Conservation (phyloP, 148 eudicot species). For the Silene latifolia region DNA sequence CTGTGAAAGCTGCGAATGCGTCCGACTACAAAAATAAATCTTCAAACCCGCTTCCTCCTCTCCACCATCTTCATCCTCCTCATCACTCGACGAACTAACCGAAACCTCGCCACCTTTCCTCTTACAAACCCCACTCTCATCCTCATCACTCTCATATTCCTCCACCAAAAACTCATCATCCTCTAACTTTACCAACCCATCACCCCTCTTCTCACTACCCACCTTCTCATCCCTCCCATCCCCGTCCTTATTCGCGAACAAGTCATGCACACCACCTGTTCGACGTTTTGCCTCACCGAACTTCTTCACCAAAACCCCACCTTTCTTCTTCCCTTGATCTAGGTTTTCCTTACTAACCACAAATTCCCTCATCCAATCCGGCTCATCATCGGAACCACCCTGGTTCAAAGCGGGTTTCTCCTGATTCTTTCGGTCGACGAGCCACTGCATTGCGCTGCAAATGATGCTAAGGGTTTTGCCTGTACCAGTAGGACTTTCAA, state of each 20-base stretch:
- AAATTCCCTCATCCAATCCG: constrained; percentile 81
- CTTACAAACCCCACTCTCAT: constrained; percentile 47
- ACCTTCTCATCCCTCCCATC: constrained; percentile 15
- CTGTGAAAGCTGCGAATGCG: constrained; percentile 96
- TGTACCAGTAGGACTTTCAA: constrained; percentile 98
- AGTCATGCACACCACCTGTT: constrained; percentile 43
- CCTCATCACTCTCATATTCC: constrained; percentile 83
- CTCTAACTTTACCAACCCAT: constrained; percentile 37
- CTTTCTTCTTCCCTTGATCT: constrained; percentile 35
- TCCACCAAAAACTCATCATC: constrained; percentile 78
- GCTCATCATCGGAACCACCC: constrained; percentile 61
- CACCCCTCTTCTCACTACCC: constrained; percentile 20
- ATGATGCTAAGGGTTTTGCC: constrained; percentile 94
- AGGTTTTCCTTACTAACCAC: constrained; percentile 40
- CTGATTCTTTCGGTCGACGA: constrained; percentile 49
- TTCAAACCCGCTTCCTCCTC: constrained; percentile 45
- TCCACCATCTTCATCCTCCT: constrained; percentile 44
- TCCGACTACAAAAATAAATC: constrained; percentile 84
- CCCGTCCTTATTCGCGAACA: constrained; percentile 16
- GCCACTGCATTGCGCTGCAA: constrained; percentile 93
- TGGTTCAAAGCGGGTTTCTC: constrained; percentile 4
- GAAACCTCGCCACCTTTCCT: constrained; percentile 50
- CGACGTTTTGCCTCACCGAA: constrained; percentile 29
- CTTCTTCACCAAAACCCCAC: constrained; percentile 30
- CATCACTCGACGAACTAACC: constrained; percentile 66